Evolutionary conservation across 495 filamentous ascomycete genomes (phyloP).

Genomic region (Entonaema liquescens): DNA sequence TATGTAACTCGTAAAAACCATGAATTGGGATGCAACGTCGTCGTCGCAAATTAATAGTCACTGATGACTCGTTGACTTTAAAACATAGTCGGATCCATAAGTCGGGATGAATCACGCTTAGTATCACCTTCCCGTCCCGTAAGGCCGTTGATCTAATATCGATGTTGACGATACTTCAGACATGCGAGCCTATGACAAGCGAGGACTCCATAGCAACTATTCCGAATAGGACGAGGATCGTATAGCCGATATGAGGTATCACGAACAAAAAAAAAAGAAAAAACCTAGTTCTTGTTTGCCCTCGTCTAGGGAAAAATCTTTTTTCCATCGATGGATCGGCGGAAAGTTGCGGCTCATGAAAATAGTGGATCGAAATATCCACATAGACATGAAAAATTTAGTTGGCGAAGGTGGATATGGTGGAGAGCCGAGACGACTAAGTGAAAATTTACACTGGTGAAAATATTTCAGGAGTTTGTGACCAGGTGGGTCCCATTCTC

Average conservation of each 20-base stretch:
- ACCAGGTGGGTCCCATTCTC: slow-evolving; percentile 2
- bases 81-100: not conserved
- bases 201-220: slow-evolving; percentile 10
- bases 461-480: slow-evolving; percentile 22
- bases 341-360: slow-evolving; percentile 33
- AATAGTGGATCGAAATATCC: slow-evolving; percentile 2
- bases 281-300: not conserved
- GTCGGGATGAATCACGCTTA: not conserved
- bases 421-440: slow-evolving; percentile 13
- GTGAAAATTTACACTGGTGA: slow-evolving; percentile 3
- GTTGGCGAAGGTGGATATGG: slow-evolving; percentile 24
- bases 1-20: not conserved
- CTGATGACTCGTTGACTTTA: not conserved
- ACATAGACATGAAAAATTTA: slow-evolving; percentile 14
- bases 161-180: not conserved
- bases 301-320: slow-evolving; percentile 8
- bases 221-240: not conserved
- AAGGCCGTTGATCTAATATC: not conserved
- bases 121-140: not conserved
- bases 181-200: not conserved
- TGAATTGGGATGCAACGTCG: not conserved
- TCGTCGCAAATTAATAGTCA: not conserved
- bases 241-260: not conserved
- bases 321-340: slow-evolving; percentile 24
- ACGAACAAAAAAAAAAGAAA: not conserved